Evolutionary conservation across 441 rosid genomes (phyloP).

Genomic region (Raphanus hybrid): DNA sequence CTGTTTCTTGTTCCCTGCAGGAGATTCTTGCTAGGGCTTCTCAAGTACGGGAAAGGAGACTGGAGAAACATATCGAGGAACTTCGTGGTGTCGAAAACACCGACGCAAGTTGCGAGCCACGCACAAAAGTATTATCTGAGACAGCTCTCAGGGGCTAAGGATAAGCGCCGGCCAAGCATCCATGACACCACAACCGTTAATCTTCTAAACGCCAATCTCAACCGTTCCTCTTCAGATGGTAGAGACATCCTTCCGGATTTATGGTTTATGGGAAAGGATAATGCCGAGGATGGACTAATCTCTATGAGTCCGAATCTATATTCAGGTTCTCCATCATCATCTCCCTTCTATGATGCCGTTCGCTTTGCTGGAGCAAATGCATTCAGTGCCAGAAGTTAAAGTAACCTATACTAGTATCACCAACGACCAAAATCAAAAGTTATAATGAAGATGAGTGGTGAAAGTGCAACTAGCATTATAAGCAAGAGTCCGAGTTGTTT

Average conservation of each 20-base stretch:
- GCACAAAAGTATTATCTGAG: conserved; percentile 81
- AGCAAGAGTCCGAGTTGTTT: conserved; percentile 18
- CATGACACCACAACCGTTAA: conserved; percentile 67
- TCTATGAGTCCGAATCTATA: background rate
- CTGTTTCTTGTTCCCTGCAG: too few species aligned
- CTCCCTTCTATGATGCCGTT: conserved; percentile 34
- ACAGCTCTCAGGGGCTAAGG: conserved; percentile 65
- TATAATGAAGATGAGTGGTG: conserved; percentile 24
- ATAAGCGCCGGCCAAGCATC: conserved; percentile 75
- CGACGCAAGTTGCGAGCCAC: conserved; percentile 80
- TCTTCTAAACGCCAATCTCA: conserved; percentile 46
- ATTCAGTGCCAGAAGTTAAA: conserved; percentile 26
- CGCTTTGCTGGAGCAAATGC: conserved; percentile 22
- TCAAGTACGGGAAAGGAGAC: conserved; percentile 81
- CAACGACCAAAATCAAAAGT: conserved; percentile 18
- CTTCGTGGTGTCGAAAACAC: conserved; percentile 65
- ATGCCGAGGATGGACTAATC: conserved; percentile 25
- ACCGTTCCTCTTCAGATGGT: conserved; percentile 44
- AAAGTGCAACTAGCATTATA: conserved; percentile 24
- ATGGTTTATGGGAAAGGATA: conserved; percentile 28
- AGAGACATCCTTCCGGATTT: conserved; percentile 37
- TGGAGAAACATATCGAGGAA: conserved; percentile 80
- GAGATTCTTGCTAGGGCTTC: conserved; percentile 61
- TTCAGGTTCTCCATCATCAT: conserved; percentile 35
- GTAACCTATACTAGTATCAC: background rate